Conservation (phyloP, 2,329 filamentous ascomycete species). For the Pseudogymnoascus sp. region DNA sequence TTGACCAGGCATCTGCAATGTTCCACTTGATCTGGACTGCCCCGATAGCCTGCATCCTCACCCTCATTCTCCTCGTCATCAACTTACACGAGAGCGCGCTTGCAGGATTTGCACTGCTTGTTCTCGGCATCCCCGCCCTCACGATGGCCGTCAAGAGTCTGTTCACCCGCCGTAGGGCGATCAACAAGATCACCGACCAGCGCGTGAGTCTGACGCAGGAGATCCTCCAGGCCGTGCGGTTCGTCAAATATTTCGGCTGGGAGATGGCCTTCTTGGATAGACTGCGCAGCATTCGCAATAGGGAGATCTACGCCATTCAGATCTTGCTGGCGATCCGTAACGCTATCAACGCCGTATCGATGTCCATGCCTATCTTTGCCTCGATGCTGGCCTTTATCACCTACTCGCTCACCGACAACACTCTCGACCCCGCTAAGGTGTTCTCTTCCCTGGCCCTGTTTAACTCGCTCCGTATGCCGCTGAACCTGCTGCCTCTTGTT, state of each 20-base stretch:
- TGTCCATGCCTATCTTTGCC: conserved; percentile 70
- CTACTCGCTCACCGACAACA: conserved; percentile 55
- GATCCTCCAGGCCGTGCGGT: conserved; percentile 81
- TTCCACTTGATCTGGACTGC: conserved; percentile 90
- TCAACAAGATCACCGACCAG: conserved; percentile 93
- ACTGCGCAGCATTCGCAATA: conserved; percentile 62
- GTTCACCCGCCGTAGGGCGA: conserved; percentile 64
- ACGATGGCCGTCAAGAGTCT: conserved; percentile 70
- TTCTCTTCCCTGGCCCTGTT: conserved; percentile 94
- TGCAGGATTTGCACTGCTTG: conserved; percentile 75
- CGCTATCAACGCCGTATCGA: conserved; percentile 56
- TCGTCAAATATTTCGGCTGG: conserved; percentile 97
- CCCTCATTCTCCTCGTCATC: conserved; percentile 70
- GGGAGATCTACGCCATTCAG: conserved; percentile 80
- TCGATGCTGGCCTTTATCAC: conserved; percentile 94
- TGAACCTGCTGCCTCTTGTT: conserved; percentile 82
- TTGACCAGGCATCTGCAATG: conserved; percentile 80
- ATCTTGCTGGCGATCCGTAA: conserved; percentile 65
- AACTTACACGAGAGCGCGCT: conserved; percentile 88
- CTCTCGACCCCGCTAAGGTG: conserved; percentile 64
- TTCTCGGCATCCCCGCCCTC: conserved; percentile 70
- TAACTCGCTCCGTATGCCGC: conserved; percentile 80
- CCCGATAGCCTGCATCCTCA: conserved; percentile 70
- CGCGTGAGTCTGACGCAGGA: conserved; percentile 87
- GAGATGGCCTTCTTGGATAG: conserved; percentile 77